These are phyloP conservation scores for Heritiera fomes DNA, from an alignment of 345 rosid genomes.

Conservation along the genomic window DNA sequence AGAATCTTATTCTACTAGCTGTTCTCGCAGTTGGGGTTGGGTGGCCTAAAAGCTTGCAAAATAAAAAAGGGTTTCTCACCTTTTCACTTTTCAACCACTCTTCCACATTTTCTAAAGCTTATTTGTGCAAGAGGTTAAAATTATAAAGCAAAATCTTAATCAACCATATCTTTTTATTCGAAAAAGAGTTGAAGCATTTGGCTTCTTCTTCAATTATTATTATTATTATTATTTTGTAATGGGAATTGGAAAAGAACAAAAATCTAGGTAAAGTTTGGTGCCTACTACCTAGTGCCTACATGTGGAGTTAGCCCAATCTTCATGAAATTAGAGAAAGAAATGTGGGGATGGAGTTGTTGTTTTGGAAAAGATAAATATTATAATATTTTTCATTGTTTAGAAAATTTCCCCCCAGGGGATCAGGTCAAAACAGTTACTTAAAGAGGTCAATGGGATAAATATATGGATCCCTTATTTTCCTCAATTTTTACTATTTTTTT, in stretches of 20 bases:
- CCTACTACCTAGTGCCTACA: constrained; percentile 16
- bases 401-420: background rate
- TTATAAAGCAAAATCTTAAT: background rate
- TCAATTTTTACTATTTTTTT: too few relatives aligned
- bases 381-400: background rate
- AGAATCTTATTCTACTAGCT: constrained; percentile 35
- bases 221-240: background rate
- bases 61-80: constrained; percentile 18
- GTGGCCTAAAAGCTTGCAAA: constrained; percentile 30
- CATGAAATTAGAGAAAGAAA: constrained; percentile 18
- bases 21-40: constrained; percentile 21
- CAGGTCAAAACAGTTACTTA: too few relatives aligned
- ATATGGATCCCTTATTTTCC: too few relatives aligned
- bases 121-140: background rate
- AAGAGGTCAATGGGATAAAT: too few relatives aligned
- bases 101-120: constrained; percentile 20
- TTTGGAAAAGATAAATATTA: background rate
- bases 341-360: background rate
- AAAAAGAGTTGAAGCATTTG: constrained; percentile 8
- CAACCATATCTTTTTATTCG: background rate
- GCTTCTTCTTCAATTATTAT: background rate
- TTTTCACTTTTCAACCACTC: constrained; percentile 61
- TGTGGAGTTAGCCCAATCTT: constrained; percentile 29
- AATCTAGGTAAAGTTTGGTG: constrained; percentile 32
- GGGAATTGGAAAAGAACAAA: constrained; percentile 33